These are phyloP conservation scores for Emiliania huxleyi DNA, from an alignment of 78 protist species.

Conservation along the genomic window DNA sequence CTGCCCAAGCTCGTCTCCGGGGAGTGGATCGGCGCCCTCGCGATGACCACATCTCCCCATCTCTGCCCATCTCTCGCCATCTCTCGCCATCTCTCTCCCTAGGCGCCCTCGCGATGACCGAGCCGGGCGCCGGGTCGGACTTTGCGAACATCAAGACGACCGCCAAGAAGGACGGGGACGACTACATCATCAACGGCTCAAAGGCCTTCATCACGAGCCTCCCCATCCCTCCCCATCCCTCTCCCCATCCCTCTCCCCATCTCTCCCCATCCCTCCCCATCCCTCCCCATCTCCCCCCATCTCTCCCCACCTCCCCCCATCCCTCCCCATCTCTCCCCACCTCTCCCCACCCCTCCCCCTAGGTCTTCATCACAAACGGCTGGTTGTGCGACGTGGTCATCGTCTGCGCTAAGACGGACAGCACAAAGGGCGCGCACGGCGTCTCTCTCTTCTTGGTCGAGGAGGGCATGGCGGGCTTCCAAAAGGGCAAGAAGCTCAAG, in stretches of 20 bases:
- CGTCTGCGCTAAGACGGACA: neutral
- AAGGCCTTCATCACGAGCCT: neutral
- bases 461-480: neutral
- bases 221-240: neutral
- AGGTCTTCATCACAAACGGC: slow-evolving; percentile 54
- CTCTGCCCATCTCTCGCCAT: no score
- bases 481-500: slow-evolving; percentile 36
- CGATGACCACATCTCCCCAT: neutral
- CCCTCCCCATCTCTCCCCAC: neutral
- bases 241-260: neutral
- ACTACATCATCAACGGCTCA: neutral
- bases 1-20: no score
- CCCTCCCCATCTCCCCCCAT: neutral
- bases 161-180: neutral
- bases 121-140: slow-evolving; percentile 12
- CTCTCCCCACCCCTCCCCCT: neutral
- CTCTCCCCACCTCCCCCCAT: neutral
- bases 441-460: slow-evolving; percentile 59
- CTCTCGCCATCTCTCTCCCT: no score
- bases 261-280: neutral
- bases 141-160: neutral
- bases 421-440: slow-evolving; percentile 40
- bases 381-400: neutral
- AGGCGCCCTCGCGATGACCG: slow-evolving; percentile 52
- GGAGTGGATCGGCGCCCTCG: neutral